Conservation (phyloP, 2,329 filamentous ascomycete genomes). For the Penicillium sp. region DNA sequence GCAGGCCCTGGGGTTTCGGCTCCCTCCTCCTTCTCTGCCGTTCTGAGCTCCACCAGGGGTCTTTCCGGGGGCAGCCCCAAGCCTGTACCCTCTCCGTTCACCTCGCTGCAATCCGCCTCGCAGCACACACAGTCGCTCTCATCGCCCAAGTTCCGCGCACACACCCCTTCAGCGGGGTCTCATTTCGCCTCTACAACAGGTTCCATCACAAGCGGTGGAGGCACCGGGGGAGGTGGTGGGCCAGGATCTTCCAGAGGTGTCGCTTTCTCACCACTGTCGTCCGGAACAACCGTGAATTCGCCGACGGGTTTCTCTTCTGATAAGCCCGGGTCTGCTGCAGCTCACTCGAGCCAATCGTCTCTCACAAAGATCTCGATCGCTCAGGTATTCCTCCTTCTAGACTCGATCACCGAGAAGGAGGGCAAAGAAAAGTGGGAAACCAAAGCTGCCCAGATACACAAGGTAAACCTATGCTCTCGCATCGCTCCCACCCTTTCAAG, state of each 20-base stretch:
- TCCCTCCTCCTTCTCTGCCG: constrained; percentile 57
- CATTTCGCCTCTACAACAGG: constrained; percentile 62
- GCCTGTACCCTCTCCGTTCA: constrained; percentile 59
- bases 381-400: constrained; percentile 91
- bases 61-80: constrained; percentile 58
- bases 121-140: constrained; percentile 62
- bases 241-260: constrained; percentile 61
- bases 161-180: constrained; percentile 58
- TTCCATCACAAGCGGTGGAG: constrained; percentile 56
- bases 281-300: constrained; percentile 58
- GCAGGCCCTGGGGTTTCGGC: constrained; percentile 52
- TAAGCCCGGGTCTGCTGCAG: constrained; percentile 48
- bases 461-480: constrained; percentile 64
- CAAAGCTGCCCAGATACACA: constrained; percentile 88
- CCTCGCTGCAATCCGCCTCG: constrained; percentile 58
- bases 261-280: constrained; percentile 64
- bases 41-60: constrained; percentile 55
- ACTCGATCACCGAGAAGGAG: constrained; percentile 93
- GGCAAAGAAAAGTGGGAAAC: constrained; percentile 89
- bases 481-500: background rate
- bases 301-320: constrained; percentile 57
- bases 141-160: constrained; percentile 60
- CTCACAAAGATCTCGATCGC: constrained; percentile 93
- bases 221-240: constrained; percentile 56
- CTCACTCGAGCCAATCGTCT: constrained; percentile 59